Conservation (phyloP, 2,329 filamentous ascomycete species). For the Claviceps sp. region DNA sequence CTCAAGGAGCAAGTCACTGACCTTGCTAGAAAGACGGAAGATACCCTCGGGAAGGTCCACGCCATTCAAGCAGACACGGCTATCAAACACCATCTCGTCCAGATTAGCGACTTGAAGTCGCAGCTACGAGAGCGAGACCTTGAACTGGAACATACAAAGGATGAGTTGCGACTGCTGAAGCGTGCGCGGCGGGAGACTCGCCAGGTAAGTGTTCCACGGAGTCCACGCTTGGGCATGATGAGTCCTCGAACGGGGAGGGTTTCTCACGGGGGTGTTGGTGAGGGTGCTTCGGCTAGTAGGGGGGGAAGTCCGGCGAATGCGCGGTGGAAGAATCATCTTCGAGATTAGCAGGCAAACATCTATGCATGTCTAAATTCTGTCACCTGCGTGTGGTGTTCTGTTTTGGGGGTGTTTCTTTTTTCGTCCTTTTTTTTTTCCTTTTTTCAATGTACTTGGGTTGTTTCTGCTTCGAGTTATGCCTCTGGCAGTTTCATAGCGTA, state of each 20-base stretch:
- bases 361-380: neutral
- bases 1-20: slow-evolving; percentile 28
- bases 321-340: slow-evolving; percentile 22
- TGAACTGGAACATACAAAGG: slow-evolving; percentile 32
- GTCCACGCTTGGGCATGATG: slow-evolving; percentile 40
- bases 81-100: slow-evolving; percentile 19
- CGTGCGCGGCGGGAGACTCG: slow-evolving; percentile 42
- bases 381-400: no score
- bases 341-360: slow-evolving; percentile 17
- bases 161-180: slow-evolving; percentile 34
- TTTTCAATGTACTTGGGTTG: neutral
- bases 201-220: slow-evolving; percentile 42
- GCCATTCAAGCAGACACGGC: slow-evolving; percentile 28
- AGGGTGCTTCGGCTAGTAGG: slow-evolving; percentile 26
- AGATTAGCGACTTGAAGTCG: slow-evolving; percentile 27
- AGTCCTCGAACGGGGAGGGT: slow-evolving; percentile 29
- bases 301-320: slow-evolving; percentile 37
- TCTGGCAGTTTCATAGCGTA: no score
- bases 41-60: slow-evolving; percentile 34
- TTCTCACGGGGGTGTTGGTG: slow-evolving; percentile 9
- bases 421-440: neutral
- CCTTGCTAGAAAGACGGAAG: slow-evolving; percentile 27
- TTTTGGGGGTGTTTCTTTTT: no score
- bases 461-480: no score
- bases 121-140: slow-evolving; percentile 36